Conservation (phyloP, 2,329 filamentous ascomycete genomes). For the Diplocarpon rosae region DNA sequence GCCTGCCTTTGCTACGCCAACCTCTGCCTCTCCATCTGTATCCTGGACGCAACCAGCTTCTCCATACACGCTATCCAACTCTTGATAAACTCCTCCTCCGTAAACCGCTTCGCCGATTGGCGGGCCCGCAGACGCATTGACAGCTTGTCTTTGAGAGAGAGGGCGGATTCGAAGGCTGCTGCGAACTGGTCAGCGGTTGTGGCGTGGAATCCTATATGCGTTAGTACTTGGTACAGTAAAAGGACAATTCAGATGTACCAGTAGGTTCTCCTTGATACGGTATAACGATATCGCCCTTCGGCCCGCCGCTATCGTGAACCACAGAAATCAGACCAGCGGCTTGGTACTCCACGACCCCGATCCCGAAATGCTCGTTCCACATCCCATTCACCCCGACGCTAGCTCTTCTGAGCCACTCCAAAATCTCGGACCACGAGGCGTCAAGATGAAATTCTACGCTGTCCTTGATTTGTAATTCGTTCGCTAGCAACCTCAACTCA, state of each 20-base stretch:
- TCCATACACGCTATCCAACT: constrained; percentile 71
- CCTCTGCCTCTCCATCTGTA: neutral
- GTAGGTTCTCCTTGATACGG: constrained; percentile 68
- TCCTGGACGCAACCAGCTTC: constrained; percentile 43
- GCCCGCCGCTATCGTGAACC: constrained; percentile 86
- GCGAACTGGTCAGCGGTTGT: constrained; percentile 71
- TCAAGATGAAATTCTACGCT: constrained; percentile 81
- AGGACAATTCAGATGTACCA: constrained; percentile 37
- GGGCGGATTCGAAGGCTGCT: constrained; percentile 63
- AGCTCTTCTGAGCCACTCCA: constrained; percentile 64
- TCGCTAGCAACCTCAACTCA: constrained; percentile 72
- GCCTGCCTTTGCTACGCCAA: too few relatives aligned
- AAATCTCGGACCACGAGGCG: constrained; percentile 77
- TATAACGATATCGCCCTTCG: constrained; percentile 86
- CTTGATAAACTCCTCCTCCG: constrained; percentile 71
- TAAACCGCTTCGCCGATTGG: constrained; percentile 71
- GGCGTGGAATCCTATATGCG: constrained; percentile 64
- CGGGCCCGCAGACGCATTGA: constrained; percentile 68
- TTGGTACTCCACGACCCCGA: constrained; percentile 96
- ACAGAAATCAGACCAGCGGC: constrained; percentile 88
- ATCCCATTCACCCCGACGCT: constrained; percentile 92
- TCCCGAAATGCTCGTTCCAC: constrained; percentile 99
- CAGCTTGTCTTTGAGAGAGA: constrained; percentile 58
- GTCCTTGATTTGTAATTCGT: constrained; percentile 77
- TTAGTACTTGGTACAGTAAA: neutral